Evolutionary conservation across 78 protist genomes (phyloP).

Genomic region (Anaeramoeba flamelloides): DNA sequence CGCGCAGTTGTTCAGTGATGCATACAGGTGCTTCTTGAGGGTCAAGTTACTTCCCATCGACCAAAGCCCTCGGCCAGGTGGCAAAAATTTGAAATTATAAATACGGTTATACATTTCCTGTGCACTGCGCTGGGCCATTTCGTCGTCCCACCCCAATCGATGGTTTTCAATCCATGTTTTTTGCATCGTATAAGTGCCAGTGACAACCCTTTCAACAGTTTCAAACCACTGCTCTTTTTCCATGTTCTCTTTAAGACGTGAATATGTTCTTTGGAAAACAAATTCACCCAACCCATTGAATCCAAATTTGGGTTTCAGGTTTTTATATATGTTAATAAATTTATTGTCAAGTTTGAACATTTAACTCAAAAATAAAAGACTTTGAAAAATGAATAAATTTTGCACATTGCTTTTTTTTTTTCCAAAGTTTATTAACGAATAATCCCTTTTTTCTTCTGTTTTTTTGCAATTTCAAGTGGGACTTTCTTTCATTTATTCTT

Average conservation of each 20-base stretch:
- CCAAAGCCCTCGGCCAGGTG: slow-evolving; percentile 27
- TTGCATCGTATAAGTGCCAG: slow-evolving; percentile 19
- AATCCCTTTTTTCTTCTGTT: too few species aligned
- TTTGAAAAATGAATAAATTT: too few species aligned
- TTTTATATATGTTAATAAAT: background rate
- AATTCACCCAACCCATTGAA: slow-evolving; percentile 15
- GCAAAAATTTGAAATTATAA: slow-evolving; percentile 15
- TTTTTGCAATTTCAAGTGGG: too few species aligned
- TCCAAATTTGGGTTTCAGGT: slow-evolving; percentile 9
- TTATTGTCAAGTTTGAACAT: background rate
- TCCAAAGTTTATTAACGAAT: too few species aligned
- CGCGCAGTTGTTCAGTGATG: slow-evolving; percentile 26
- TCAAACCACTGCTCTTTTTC: slow-evolving; percentile 15
- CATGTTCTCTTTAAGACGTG: background rate
- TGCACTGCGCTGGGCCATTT: slow-evolving; percentile 3
- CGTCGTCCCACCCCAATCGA: slow-evolving; percentile 16
- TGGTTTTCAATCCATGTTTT: background rate
- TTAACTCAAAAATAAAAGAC: too few species aligned
- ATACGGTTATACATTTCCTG: slow-evolving; percentile 19
- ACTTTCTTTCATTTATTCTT: too few species aligned
- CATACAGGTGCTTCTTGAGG: slow-evolving; percentile 8
- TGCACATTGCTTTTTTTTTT: too few species aligned
- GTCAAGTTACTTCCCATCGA: slow-evolving; percentile 22
- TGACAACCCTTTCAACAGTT: slow-evolving; percentile 22
- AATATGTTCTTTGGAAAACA: slow-evolving; percentile 17